A percentile compares a stretch with the other conserved stretches of the same genome.
Conservation (phyloP, 345 rosid genomes). For the Eucalyptus virginea region DNA sequence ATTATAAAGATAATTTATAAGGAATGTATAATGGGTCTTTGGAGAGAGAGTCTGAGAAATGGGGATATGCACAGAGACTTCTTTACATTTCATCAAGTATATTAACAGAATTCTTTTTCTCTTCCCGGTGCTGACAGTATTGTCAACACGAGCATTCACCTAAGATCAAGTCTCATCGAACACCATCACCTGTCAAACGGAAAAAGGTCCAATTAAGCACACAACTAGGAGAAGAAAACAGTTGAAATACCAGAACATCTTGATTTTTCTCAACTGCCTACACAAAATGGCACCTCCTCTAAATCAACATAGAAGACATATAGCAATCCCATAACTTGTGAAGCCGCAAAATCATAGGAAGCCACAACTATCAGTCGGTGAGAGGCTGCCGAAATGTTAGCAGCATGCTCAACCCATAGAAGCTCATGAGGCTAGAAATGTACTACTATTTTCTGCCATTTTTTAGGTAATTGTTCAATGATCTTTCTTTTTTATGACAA, state of each 20-base stretch:
- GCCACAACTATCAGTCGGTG: not conserved
- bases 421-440: not conserved
- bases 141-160: slow-evolving; percentile 3
- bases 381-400: not conserved
- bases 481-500: not conserved
- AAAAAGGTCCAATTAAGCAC: not conserved
- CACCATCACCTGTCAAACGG: slow-evolving; percentile 29
- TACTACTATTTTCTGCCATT: not conserved
- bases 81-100: not conserved
- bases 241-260: not conserved
- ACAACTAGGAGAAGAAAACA: not conserved
- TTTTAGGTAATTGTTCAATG: not conserved
- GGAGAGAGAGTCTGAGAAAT: not conserved
- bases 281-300: not conserved
- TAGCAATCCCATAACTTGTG: not conserved
- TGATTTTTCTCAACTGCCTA: not conserved
- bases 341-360: not conserved
- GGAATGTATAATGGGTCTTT: not conserved
- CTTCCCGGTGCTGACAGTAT: slow-evolving; percentile 8
- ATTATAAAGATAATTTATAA: not conserved
- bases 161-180: slow-evolving; percentile 47
- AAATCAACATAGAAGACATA: not conserved
- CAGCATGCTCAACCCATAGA: not conserved
- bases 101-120: not conserved
- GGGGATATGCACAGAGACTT: slow-evolving; percentile 24